Base-by-base conservation (phyloP, 2,329 filamentous ascomycete species). In the Hypocreales sp. region DNA sequence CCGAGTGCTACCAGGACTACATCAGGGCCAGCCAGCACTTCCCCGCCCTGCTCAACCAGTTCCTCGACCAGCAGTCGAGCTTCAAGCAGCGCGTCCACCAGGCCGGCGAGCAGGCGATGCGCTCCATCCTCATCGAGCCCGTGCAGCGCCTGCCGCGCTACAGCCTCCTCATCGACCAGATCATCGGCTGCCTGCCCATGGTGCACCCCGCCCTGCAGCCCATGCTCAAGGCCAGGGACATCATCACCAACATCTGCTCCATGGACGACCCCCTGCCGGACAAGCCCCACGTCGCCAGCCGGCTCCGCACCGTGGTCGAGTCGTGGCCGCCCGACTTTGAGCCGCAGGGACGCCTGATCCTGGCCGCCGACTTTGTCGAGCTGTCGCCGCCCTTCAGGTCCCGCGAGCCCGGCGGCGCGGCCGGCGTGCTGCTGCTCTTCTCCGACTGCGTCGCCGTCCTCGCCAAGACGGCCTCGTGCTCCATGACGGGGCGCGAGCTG, bases 171-270 rank as follows among this genome's bases (percentile, higher is more conserved):
- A 95, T 98, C 41, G 90, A 98, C 55, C 86, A 92, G 44, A 94
- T 98, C 45, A 71, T 90, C 25, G 74, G 77, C 38, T 84, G 79
- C 34, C 66, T 95, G 12, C 86, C 87, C 5, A 71, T 86, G 27
- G 74, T 79, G 7, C 86, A 95, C 47, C 81, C 84, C 3, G 86
- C 86, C 1, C 64, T 93, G 28, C 77, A 79, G 38, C 65, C 68
- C 3, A 76, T 98, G 55, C 67, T 94, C 22, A 86, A 83, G 46
- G 86, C 90, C 1, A 70, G 87, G 38, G 90, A 95, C 48, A 80
- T 93, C 28, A 84, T 98, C 38, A 84, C 86, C 13, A 90, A 92
- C 29, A 98, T 98, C 23, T 98, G 90, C 52, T 92, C 87, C 11
- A 76, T 94, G 56, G 87, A 94, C 41, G 79, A 56, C 46, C 79